Conservation (phyloP, 2,329 filamentous ascomycete genomes). For the Fusarium nodosum region DNA sequence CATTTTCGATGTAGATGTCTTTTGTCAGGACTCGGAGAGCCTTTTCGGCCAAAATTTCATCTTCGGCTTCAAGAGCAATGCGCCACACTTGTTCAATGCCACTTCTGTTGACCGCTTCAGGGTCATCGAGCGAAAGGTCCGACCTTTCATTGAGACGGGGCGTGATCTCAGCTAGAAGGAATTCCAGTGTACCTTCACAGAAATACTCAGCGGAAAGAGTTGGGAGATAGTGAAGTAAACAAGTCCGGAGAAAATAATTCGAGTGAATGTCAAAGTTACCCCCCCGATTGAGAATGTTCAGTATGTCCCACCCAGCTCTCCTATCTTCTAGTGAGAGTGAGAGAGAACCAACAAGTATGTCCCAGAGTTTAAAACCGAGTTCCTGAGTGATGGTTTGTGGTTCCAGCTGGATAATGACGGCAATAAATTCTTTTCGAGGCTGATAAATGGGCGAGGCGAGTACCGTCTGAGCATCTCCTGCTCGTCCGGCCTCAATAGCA, state of each 20-base stretch:
- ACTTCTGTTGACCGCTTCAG: conserved; percentile 64
- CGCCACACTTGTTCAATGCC: conserved; percentile 84
- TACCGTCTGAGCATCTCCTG: conserved; percentile 58
- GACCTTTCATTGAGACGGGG: conserved; percentile 61
- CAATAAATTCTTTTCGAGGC: conserved; percentile 70
- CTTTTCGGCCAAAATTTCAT: conserved; percentile 73
- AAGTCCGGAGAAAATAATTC: conserved; percentile 69
- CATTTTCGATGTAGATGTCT: conserved; percentile 76
- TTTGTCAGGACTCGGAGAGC: conserved; percentile 79
- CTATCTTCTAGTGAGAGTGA: conserved; percentile 72
- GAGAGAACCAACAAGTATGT: conserved; percentile 75
- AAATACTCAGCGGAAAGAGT: conserved; percentile 69
- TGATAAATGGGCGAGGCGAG: conserved; percentile 63
- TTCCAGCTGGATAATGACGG: conserved; percentile 70
- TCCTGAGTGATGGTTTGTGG: conserved; percentile 72
- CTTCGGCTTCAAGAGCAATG: conserved; percentile 78
- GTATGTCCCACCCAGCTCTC: conserved; percentile 76
- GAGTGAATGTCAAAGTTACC: conserved; percentile 51
- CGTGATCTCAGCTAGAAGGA: conserved; percentile 68
- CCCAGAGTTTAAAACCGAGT: conserved; percentile 77
- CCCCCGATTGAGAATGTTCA: conserved; percentile 64
- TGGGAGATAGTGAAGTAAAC: conserved; percentile 70
- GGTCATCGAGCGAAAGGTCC: conserved; percentile 65
- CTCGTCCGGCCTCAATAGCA: conserved; percentile 55
- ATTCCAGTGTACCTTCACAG: conserved; percentile 72